A percentile compares a stretch with the other conserved stretches of the same genome.
phyloP scores from a whole-genome alignment of 805 yeast genomes.

The Saccharomycopsis fermentans region DNA sequence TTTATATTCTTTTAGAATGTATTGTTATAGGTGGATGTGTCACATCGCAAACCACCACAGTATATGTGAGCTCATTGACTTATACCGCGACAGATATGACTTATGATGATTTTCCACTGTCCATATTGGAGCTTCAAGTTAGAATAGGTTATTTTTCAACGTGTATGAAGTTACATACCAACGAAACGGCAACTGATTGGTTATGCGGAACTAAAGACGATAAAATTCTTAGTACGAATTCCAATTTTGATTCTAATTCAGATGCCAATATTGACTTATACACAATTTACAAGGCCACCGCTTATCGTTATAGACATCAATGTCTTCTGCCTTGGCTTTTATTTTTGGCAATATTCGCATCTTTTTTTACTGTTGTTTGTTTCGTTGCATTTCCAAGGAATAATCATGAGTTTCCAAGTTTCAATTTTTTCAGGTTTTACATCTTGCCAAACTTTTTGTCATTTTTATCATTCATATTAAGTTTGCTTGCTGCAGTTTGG shows the following conservation, averaged over 20 bases:
- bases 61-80: constrained; percentile 16
- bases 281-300: constrained; percentile 15
- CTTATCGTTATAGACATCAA: constrained; percentile 17
- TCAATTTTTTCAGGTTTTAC: neutral
- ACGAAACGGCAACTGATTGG: constrained; percentile 8
- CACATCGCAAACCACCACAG: constrained; percentile 9
- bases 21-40: constrained; percentile 17
- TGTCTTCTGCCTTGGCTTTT: constrained; percentile 17
- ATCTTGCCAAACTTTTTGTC: constrained; percentile 2
- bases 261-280: constrained; percentile 16
- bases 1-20: constrained; percentile 18
- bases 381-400: constrained; percentile 6
- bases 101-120: constrained; percentile 8
- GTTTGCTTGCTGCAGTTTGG: constrained; percentile 19
- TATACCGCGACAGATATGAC: constrained; percentile 16
- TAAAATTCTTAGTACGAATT: constrained; percentile 3
- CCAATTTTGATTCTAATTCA: constrained; percentile 11
- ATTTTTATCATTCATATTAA: constrained; percentile 13
- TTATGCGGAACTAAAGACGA: constrained; percentile 13
- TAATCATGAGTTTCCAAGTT: neutral
- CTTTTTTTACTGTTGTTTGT: constrained; percentile 12
- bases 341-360: constrained; percentile 16
- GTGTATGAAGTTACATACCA: constrained; percentile 11
- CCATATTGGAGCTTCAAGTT: constrained; percentile 12
- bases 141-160: constrained; percentile 18